Percentiles rank a stretch among this genome's conserved stretches.
Conservation (phyloP, 176 grass and related monocot species). For the Lolium multiflorum region DNA sequence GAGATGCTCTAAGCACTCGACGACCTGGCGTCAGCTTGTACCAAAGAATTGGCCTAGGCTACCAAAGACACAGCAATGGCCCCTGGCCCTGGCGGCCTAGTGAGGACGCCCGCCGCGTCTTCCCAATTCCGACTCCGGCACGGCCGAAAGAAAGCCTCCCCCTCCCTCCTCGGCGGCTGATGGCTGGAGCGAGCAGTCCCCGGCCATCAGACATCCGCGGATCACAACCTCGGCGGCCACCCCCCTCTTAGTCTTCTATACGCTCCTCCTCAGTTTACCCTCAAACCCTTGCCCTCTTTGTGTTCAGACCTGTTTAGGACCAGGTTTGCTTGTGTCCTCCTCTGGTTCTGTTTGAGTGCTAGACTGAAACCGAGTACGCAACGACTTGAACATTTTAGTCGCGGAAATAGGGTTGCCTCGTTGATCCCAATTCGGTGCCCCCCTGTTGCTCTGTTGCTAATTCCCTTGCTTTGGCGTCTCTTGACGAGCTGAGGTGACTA, state of each 20-base stretch:
- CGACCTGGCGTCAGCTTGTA: too few relatives aligned
- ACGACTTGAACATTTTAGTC: neutral
- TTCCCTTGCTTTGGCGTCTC: constrained; percentile 20
- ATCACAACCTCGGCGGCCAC: neutral
- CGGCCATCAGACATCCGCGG: neutral
- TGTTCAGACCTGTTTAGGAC: neutral
- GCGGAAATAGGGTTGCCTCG: neutral
- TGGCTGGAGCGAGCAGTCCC: neutral
- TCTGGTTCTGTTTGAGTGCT: neutral
- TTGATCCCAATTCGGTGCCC: neutral
- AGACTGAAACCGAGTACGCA: neutral
- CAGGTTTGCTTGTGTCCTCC: neutral
- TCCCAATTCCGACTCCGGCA: neutral
- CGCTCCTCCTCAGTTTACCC: neutral
- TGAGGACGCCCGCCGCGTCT: neutral
- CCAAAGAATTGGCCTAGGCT: too few relatives aligned
- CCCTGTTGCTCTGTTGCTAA: neutral
- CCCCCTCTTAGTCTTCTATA: neutral
- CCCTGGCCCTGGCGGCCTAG: too few relatives aligned
- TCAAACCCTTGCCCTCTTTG: neutral
- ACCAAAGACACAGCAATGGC: too few relatives aligned
- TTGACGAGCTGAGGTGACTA: neutral
- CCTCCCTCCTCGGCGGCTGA: neutral
- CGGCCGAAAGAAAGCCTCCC: neutral
- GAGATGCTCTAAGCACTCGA: too few relatives aligned